Conservation (phyloP, 2,329 filamentous ascomycete species). For the Graphilbum ipis-grandicollis region DNA sequence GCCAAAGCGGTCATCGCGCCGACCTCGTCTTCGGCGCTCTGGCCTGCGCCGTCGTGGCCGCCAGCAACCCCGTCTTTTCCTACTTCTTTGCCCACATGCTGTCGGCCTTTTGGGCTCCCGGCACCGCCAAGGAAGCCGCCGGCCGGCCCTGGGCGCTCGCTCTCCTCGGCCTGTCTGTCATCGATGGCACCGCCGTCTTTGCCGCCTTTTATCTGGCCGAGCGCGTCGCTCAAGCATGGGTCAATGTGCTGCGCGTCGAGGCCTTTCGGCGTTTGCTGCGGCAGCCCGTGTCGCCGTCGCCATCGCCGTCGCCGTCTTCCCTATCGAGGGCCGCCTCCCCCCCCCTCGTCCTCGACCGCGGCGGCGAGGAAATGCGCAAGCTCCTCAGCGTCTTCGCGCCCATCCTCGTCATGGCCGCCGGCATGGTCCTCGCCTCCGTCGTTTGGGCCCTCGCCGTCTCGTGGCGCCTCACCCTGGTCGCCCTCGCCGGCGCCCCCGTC, state of each 20-base stretch:
- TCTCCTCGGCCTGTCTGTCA: slow-evolving; percentile 49
- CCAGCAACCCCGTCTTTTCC: slow-evolving; percentile 51
- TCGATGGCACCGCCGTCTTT: slow-evolving; percentile 50
- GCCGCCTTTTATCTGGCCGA: slow-evolving; percentile 57
- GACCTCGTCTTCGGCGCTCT: slow-evolving; percentile 43
- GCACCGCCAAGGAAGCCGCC: slow-evolving; percentile 19
- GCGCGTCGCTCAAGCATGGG: slow-evolving; percentile 55
- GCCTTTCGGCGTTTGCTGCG: slow-evolving; percentile 53
- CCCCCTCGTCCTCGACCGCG: slow-evolving; percentile 57
- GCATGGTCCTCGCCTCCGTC: slow-evolving; percentile 53
- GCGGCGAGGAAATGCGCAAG: slow-evolving; percentile 76
- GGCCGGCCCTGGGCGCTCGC: slow-evolving; percentile 51
- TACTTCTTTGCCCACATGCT: slow-evolving; percentile 60
- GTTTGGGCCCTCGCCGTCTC: slow-evolving; percentile 57
- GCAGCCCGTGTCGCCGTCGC: slow-evolving; percentile 66
- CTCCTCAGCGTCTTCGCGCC: slow-evolving; percentile 64
- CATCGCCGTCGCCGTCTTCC: too few species aligned
- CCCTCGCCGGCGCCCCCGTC: slow-evolving; percentile 51
- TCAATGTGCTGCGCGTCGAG: slow-evolving; percentile 49
- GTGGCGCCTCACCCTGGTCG: slow-evolving; percentile 70
- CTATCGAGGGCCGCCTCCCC: slow-evolving; percentile 43
- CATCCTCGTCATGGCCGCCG: slow-evolving; percentile 44
- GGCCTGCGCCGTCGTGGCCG: slow-evolving; percentile 45
- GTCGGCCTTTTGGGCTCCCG: slow-evolving; percentile 43
- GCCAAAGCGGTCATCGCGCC: slow-evolving; percentile 27